Percentiles rank a stretch among this genome's conserved stretches.
Conservation (phyloP, 306 rosid genomes). For the Sicyos edulis region DNA sequence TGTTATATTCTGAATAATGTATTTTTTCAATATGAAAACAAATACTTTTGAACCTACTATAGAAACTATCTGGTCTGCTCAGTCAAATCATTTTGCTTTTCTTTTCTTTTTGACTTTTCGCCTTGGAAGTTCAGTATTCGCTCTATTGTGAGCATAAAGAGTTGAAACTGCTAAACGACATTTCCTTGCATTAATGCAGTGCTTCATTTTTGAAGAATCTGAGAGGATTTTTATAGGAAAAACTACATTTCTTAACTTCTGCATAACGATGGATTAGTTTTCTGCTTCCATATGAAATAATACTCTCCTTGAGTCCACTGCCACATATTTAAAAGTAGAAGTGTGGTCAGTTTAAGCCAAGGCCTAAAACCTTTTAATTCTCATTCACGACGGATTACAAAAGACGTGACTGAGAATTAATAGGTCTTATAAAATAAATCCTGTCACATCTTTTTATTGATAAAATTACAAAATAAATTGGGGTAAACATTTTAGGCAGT, state of each 20-base stretch:
- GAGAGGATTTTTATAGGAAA: conserved; percentile 5
- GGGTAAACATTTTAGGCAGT: neutral
- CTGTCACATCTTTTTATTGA: neutral
- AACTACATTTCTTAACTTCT: neutral
- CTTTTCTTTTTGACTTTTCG: too few relatives aligned
- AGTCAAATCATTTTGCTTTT: neutral
- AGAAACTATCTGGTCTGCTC: conserved; percentile 3
- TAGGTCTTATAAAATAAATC: too few relatives aligned
- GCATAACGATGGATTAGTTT: neutral
- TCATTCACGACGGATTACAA: too few relatives aligned
- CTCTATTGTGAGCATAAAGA: neutral
- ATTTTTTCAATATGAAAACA: neutral
- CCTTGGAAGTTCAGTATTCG: neutral
- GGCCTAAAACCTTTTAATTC: neutral
- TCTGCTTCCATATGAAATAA: conserved; percentile 1
- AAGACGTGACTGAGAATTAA: too few relatives aligned
- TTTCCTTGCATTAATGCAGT: conserved; percentile 4
- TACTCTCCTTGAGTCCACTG: neutral
- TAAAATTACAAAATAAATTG: neutral
- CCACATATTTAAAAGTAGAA: neutral
- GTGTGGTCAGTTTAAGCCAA: neutral
- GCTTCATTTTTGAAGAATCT: neutral
- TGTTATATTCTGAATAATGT: neutral
- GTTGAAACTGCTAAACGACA: neutral
- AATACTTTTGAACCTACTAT: conserved; percentile 1